Conservation (phyloP, 108 stramenopile species). For the Cylindrotheca fusiformis region DNA sequence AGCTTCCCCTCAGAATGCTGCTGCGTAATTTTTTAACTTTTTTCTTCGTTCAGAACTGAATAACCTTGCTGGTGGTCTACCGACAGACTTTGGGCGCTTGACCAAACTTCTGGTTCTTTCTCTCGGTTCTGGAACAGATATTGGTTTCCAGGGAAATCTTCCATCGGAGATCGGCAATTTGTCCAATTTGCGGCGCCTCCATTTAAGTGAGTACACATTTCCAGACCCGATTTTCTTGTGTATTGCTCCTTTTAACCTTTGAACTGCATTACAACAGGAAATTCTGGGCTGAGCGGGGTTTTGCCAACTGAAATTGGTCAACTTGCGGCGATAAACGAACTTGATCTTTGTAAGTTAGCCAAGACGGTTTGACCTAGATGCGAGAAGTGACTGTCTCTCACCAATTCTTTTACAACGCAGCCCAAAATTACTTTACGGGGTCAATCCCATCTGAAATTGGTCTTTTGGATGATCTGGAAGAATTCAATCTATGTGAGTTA, state of each 20-base stretch:
- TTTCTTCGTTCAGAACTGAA: no score
- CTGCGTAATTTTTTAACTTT: no score
- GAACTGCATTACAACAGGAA: not conserved
- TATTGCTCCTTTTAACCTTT: no score
- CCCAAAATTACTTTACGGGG: slow-evolving; percentile 20
- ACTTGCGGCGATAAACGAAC: slow-evolving; percentile 5
- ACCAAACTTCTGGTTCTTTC: slow-evolving; percentile 17
- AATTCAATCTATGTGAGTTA: not conserved
- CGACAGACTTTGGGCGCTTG: slow-evolving; percentile 21
- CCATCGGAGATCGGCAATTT: slow-evolving; percentile 29
- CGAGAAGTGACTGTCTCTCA: not conserved
- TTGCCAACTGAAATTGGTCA: slow-evolving; percentile 23
- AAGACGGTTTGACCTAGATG: no score
- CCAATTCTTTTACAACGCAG: not conserved
- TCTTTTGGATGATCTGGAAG: not conserved
- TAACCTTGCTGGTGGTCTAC: slow-evolving; percentile 9
- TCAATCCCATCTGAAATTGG: slow-evolving; percentile 13
- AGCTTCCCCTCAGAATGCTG: no score
- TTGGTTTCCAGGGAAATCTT: slow-evolving; percentile 14
- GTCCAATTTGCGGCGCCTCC: slow-evolving; percentile 6
- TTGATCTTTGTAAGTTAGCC: slow-evolving; percentile 24
- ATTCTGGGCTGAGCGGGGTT: slow-evolving; percentile 15
- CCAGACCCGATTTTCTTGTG: no score
- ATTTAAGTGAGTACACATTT: slow-evolving; percentile 3
- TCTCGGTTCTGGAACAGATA: slow-evolving; percentile 6